These are phyloP conservation scores for Cryptosporidium meleagridis DNA, from an alignment of 169 alveolate species.

Conservation along the genomic window DNA sequence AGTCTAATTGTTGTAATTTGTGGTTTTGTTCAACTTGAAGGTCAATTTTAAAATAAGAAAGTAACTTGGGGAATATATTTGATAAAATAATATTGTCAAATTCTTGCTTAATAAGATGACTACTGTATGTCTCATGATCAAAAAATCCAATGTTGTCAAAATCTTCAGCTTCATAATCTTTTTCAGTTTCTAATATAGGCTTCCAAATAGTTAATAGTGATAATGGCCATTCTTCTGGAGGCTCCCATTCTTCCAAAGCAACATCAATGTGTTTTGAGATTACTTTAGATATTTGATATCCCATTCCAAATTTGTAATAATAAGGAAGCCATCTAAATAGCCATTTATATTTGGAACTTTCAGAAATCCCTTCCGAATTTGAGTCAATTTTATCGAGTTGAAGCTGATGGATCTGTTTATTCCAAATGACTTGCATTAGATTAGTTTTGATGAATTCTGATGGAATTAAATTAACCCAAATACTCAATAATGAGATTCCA, in stretches of 20 bases:
- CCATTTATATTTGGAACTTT: constrained; percentile 33
- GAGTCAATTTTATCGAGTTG: neutral
- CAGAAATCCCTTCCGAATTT: neutral
- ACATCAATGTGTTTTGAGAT: constrained; percentile 1
- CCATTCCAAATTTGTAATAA: constrained; percentile 44
- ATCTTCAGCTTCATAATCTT: neutral
- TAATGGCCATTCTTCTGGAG: constrained; percentile 68
- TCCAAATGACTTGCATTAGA: constrained; percentile 34
- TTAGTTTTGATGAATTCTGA: constrained; percentile 11
- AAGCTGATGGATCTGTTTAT: constrained; percentile 28
- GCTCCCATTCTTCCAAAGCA: constrained; percentile 41
- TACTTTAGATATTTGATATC: constrained; percentile 9
- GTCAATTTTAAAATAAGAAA: neutral
- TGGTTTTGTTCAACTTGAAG: neutral
- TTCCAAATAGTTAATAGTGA: constrained; percentile 15
- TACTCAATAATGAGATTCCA: constrained; percentile 29
- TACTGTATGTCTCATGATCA: constrained; percentile 5
- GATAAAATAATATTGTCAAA: neutral
- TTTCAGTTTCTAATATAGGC: constrained; percentile 33
- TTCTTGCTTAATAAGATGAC: neutral
- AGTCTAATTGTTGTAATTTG: neutral
- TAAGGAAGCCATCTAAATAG: constrained; percentile 48
- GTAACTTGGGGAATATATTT: constrained; percentile 23
- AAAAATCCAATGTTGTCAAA: neutral
- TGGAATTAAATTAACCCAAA: constrained; percentile 49